phyloP scores from a whole-genome alignment of 768 basidiomycete species.

The Pleurotus giganteus region DNA sequence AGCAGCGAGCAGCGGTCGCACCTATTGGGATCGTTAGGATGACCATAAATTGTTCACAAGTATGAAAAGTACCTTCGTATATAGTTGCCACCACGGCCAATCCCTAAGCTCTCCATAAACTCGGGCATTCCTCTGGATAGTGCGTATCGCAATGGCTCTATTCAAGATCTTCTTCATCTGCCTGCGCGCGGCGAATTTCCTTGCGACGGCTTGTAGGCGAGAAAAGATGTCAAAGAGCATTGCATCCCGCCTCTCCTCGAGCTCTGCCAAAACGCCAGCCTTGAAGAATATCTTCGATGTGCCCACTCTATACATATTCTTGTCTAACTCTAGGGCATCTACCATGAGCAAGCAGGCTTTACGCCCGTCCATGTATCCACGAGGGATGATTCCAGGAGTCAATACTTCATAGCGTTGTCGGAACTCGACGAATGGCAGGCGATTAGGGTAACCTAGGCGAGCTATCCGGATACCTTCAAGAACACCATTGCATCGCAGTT shows the following conservation, averaged over 20 bases:
- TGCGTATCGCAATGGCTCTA: slow-evolving; percentile 85
- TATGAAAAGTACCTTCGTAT: slow-evolving; percentile 69
- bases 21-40: slow-evolving; percentile 37
- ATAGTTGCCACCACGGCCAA: slow-evolving; percentile 99
- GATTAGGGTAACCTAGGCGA: slow-evolving; percentile 94
- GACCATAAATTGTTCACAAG: not conserved
- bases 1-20: slow-evolving; percentile 89
- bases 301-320: slow-evolving; percentile 82
- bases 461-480: slow-evolving; percentile 98
- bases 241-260: slow-evolving; percentile 89
- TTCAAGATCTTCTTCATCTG: slow-evolving; percentile 95
- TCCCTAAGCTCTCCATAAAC: slow-evolving; percentile 87
- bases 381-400: slow-evolving; percentile 89
- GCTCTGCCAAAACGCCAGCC: slow-evolving; percentile 92
- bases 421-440: slow-evolving; percentile 96
- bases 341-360: slow-evolving; percentile 93
- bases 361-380: slow-evolving; percentile 97
- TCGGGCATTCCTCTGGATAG: slow-evolving; percentile 91
- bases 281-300: slow-evolving; percentile 99
- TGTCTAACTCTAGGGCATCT: slow-evolving; percentile 83
- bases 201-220: slow-evolving; percentile 78
- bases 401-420: slow-evolving; percentile 95
- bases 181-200: slow-evolving; percentile 83
- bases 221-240: slow-evolving; percentile 90
- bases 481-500: slow-evolving; percentile 97